These are phyloP conservation scores for Cutaneotrichosporon cavernicola DNA, from an alignment of 1,284 basidiomycete species.

Conservation along the genomic window DNA sequence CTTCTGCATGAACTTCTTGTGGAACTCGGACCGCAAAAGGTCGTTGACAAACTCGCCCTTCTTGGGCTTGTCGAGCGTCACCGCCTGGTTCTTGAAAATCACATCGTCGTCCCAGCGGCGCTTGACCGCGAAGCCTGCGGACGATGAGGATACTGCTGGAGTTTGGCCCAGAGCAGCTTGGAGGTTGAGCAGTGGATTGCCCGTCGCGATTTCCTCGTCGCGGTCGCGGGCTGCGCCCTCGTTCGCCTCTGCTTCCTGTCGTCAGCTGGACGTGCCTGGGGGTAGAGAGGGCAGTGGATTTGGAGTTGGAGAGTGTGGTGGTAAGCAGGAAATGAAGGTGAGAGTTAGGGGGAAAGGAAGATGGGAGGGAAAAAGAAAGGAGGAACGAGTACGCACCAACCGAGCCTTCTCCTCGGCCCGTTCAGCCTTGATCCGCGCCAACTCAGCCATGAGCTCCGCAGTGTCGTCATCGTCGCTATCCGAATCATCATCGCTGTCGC, in stretches of 20 bases:
- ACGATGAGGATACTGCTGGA: slow-evolving; percentile 44
- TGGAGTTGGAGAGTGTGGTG: not conserved
- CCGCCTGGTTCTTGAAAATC: slow-evolving; percentile 96
- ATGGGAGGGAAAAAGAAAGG: too few species aligned
- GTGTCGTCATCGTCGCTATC: slow-evolving; percentile 76
- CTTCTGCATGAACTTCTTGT: slow-evolving; percentile 57
- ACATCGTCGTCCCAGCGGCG: slow-evolving; percentile 93
- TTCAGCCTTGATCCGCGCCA: slow-evolving; percentile 93
- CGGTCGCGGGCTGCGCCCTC: slow-evolving; percentile 64
- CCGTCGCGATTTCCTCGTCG: slow-evolving; percentile 77
- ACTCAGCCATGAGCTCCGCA: slow-evolving; percentile 82
- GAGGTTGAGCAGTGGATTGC: slow-evolving; percentile 82
- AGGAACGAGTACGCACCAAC: slow-evolving; percentile 45
- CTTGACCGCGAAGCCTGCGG: slow-evolving; percentile 72
- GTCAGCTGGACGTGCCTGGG: slow-evolving; percentile 1
- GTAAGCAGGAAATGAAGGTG: too few species aligned
- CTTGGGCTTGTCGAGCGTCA: slow-evolving; percentile 62
- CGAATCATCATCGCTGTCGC: slow-evolving; percentile 50
- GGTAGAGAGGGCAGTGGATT: too few species aligned
- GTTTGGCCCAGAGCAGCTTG: slow-evolving; percentile 78
- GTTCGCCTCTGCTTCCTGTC: slow-evolving; percentile 68
- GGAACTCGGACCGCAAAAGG: slow-evolving; percentile 84
- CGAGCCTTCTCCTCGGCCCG: slow-evolving; percentile 86
- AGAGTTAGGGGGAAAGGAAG: too few species aligned
- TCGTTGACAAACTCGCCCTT: slow-evolving; percentile 89